These are phyloP conservation scores for Candida hungchunana DNA, from an alignment of 805 yeast species.

Conservation along the genomic window DNA sequence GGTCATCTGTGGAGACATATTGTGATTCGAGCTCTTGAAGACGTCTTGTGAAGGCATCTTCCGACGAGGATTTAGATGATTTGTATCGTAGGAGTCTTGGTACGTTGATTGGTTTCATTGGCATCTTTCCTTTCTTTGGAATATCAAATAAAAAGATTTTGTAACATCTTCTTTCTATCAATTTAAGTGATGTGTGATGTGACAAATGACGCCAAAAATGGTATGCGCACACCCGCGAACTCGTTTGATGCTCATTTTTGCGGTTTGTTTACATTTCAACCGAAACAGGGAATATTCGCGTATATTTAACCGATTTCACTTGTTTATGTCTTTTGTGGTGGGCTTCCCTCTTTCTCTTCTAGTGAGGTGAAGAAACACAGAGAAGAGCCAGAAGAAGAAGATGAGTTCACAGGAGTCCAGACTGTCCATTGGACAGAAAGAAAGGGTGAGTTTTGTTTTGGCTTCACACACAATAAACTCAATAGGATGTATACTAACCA, in stretches of 20 bases:
- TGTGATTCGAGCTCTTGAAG: constrained; percentile 25
- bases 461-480: neutral
- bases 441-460: constrained; percentile 8
- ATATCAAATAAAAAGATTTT: no score
- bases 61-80: neutral
- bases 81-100: neutral
- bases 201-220: no score
- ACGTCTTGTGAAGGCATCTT: constrained; percentile 24
- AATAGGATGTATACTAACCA: constrained; percentile 1
- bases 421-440: constrained; percentile 10
- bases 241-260: no score
- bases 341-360: neutral
- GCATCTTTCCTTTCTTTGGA: neutral
- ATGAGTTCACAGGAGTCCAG: constrained; percentile 4
- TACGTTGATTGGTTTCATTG: neutral
- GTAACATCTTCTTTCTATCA: no score
- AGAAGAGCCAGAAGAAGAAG: neutral
- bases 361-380: neutral
- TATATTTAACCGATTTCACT: neutral
- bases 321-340: neutral
- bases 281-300: constrained; percentile 9
- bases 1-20: constrained; percentile 22
- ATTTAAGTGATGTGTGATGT: no score
- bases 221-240: no score
- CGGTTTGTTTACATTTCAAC: constrained; percentile 14